phyloP scores from a whole-genome alignment of 495 filamentous ascomycete species.

The Cryomyces antarcticus region DNA sequence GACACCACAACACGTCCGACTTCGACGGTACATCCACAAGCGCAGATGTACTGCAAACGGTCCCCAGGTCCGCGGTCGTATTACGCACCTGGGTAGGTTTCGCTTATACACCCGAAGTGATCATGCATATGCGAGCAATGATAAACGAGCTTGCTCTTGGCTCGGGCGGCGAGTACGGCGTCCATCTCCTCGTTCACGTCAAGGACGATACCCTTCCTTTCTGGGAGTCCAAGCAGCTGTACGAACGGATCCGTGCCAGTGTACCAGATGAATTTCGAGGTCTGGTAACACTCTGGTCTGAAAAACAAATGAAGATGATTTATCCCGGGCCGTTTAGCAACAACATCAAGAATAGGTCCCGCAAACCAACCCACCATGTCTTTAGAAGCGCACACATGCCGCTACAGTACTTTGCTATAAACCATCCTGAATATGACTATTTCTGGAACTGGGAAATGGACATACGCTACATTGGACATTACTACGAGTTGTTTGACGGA shows the following conservation, averaged over 20 bases:
- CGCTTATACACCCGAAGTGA: constrained; percentile 17
- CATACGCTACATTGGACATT: constrained; percentile 34
- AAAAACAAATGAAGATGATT: constrained; percentile 23
- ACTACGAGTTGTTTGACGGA: constrained; percentile 31
- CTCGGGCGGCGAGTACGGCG: constrained; percentile 36
- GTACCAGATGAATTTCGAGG: constrained; percentile 34
- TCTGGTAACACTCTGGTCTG: constrained; percentile 34
- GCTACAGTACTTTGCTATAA: constrained; percentile 34
- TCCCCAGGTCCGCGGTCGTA: constrained; percentile 19
- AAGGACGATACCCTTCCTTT: constrained; percentile 32
- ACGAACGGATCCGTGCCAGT: constrained; percentile 26
- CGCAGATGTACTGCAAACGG: constrained; percentile 13
- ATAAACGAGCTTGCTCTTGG: constrained; percentile 32
- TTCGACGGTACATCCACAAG: background rate
- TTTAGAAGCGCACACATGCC: constrained; percentile 23
- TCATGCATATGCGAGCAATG: constrained; percentile 29
- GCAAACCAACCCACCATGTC: constrained; percentile 15
- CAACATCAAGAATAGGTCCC: constrained; percentile 19
- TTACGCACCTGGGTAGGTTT: constrained; percentile 22
- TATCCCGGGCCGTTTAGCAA: constrained; percentile 24
- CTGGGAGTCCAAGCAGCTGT: constrained; percentile 27
- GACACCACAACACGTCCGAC: constrained; percentile 4
- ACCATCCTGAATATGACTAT: constrained; percentile 37
- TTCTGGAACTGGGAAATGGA: constrained; percentile 45
- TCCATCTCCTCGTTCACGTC: constrained; percentile 37